Percentiles rank a stretch among this genome's conserved stretches.
These are phyloP conservation scores for Heliocybe sulcata DNA, from an alignment of 1,284 basidiomycete species.

Conservation along the genomic window DNA sequence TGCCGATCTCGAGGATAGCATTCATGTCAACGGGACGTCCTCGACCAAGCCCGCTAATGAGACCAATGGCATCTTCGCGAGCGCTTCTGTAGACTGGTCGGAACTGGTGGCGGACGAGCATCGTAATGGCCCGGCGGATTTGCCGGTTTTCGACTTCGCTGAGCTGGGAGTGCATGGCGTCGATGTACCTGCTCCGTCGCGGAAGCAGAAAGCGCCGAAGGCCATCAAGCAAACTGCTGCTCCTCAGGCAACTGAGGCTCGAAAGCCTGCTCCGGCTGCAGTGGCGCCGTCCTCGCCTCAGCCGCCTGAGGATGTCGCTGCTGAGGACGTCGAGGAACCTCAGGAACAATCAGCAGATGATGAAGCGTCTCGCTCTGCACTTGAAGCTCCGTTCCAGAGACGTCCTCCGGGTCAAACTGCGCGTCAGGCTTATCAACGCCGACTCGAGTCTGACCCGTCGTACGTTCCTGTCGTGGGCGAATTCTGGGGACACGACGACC, in stretches of 20 bases:
- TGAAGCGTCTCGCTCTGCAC: constrained; percentile 13
- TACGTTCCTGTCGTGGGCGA: constrained; percentile 82
- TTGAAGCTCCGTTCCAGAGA: constrained; percentile 12
- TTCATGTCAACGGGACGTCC: constrained; percentile 18
- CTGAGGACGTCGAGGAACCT: not conserved
- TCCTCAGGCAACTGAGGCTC: not conserved
- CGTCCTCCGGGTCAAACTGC: constrained; percentile 49
- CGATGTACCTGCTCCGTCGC: constrained; percentile 10
- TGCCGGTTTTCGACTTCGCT: constrained; percentile 76
- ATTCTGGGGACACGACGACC: constrained; percentile 90
- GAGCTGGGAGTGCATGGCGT: constrained; percentile 35
- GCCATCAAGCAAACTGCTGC: not conserved
- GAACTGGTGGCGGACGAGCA: constrained; percentile 77
- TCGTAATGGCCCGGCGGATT: constrained; percentile 43
- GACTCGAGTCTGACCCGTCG: constrained; percentile 74
- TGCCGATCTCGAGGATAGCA: constrained; percentile 25
- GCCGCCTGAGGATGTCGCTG: not conserved
- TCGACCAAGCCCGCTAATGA: constrained; percentile 21
- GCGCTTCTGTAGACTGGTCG: constrained; percentile 56
- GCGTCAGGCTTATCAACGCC: constrained; percentile 71
- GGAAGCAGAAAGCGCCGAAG: constrained; percentile 4
- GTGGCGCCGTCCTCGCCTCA: constrained; percentile 4
- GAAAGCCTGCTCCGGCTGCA: constrained; percentile 9
- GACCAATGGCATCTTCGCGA: constrained; percentile 43
- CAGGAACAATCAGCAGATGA: constrained; percentile 9